These are phyloP conservation scores for Podaxis sp. DNA, from an alignment of 768 basidiomycete genomes.

Conservation along the genomic window DNA sequence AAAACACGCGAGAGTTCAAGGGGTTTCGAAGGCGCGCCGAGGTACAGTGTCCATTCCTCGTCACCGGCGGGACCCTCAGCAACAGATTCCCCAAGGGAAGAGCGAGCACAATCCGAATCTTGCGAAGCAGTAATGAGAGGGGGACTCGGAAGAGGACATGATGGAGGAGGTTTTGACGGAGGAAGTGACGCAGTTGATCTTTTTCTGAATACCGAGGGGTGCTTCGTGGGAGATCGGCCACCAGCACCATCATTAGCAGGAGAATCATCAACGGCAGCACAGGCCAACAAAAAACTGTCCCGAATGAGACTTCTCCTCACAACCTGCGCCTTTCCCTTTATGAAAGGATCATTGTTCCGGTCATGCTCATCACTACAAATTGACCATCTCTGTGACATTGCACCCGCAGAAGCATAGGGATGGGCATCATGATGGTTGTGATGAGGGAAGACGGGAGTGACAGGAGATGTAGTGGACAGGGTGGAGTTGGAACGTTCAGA, in stretches of 20 bases:
- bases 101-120: not conserved
- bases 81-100: not conserved
- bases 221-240: not conserved
- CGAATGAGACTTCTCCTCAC: slow-evolving; percentile 7
- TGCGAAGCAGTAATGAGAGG: not conserved
- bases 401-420: slow-evolving; percentile 1
- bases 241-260: not conserved
- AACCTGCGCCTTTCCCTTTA: not conserved
- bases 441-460: slow-evolving; percentile 8
- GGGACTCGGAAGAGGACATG: slow-evolving; percentile 7
- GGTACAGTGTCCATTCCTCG: slow-evolving; percentile 9
- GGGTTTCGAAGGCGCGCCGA: slow-evolving; percentile 5
- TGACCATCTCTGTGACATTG: slow-evolving; percentile 3
- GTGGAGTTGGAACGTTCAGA: slow-evolving; percentile 7
- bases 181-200: slow-evolving; percentile 4
- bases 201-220: not conserved
- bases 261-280: slow-evolving; percentile 8
- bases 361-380: slow-evolving; percentile 1
- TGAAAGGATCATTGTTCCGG: slow-evolving; percentile 3
- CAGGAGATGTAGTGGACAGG: slow-evolving; percentile 3
- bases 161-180: slow-evolving; percentile 6
- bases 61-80: not conserved
- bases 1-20: not conserved
- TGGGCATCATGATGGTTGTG: not conserved
- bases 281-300: slow-evolving; percentile 5